A percentile compares a stretch with the other conserved stretches of the same genome.
Evolutionary conservation across 345 rosid species (phyloP).

Genomic region (Pseudoturritis turrita): DNA sequence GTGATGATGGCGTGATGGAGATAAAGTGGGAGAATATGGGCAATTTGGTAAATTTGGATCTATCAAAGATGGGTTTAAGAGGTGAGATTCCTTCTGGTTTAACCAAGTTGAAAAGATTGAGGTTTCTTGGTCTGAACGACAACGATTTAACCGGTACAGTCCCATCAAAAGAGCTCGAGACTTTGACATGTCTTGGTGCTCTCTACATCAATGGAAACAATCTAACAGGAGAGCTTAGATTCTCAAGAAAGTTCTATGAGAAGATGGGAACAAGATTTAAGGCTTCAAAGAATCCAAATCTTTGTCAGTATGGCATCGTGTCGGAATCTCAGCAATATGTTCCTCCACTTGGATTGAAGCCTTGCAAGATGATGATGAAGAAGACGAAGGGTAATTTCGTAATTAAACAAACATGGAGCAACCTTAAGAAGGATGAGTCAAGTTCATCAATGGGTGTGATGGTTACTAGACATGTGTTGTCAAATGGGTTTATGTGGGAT

Average conservation of each 20-base stretch:
- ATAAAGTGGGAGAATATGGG: constrained; percentile 52
- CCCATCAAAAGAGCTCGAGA: constrained; percentile 46
- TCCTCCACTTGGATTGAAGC: constrained; percentile 20
- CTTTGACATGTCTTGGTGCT: constrained; percentile 53
- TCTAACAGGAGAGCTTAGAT: constrained; percentile 69
- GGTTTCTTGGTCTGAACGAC: constrained; percentile 75
- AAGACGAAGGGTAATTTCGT: constrained; percentile 18
- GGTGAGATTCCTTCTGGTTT: constrained; percentile 67
- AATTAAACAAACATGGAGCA: constrained; percentile 10
- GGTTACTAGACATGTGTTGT: constrained; percentile 22
- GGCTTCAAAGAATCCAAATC: constrained; percentile 75
- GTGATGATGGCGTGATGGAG: constrained; percentile 36
- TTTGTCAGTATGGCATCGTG: constrained; percentile 41
- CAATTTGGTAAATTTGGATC: constrained; percentile 58
- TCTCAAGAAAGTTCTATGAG: constrained; percentile 50
- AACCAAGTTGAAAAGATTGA: constrained; percentile 49
- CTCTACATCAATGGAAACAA: constrained; percentile 77
- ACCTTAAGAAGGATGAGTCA: constrained; percentile 23
- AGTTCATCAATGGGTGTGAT: constrained; percentile 22
- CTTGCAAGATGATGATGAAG: constrained; percentile 7
- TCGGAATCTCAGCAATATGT: constrained; percentile 1
- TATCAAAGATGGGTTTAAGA: constrained; percentile 46
- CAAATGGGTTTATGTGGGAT: constrained; percentile 25
- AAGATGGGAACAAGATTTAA: constrained; percentile 78
- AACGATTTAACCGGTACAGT: constrained; percentile 60